phyloP scores from a whole-genome alignment of 2,329 filamentous ascomycete species.

The Apiospora koreana region DNA sequence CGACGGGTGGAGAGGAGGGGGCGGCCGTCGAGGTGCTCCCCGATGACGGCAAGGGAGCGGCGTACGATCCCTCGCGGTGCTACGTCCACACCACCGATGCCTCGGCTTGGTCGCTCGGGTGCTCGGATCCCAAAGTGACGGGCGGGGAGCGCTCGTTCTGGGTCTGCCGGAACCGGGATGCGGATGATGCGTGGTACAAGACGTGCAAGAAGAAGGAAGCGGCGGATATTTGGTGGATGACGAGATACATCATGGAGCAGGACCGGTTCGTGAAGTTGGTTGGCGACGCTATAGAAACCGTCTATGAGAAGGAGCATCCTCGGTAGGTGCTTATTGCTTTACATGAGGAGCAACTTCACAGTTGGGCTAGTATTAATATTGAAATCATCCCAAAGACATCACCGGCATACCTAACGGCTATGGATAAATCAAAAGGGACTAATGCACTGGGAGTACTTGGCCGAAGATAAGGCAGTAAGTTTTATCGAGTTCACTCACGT shows the following conservation, averaged over 20 bases:
- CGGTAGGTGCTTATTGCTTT: too few relatives aligned
- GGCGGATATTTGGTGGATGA: conserved; percentile 6
- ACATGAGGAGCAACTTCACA: too few relatives aligned
- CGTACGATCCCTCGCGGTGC: neutral
- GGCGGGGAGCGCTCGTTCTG: conserved; percentile 2
- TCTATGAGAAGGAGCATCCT: neutral
- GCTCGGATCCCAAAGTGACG: neutral
- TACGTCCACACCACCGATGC: neutral
- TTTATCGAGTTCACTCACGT: too few relatives aligned
- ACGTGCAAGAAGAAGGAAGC: conserved; percentile 7
- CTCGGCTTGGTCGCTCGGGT: neutral
- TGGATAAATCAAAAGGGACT: too few relatives aligned
- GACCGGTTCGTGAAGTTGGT: neutral
- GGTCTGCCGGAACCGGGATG: neutral
- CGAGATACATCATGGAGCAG: conserved; percentile 5
- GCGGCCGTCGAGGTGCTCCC: neutral
- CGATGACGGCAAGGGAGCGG: neutral
- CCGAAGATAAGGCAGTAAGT: too few relatives aligned
- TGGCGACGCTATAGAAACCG: neutral
- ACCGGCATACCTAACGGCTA: too few relatives aligned
- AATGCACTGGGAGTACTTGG: too few relatives aligned
- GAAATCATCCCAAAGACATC: too few relatives aligned
- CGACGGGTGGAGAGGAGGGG: neutral
- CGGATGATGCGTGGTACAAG: neutral
- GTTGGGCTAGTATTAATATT: too few relatives aligned